Evolutionary conservation across 225 moss, liverwort and hornwort species (phyloP).

Genomic region (Physcomitrium patens): DNA sequence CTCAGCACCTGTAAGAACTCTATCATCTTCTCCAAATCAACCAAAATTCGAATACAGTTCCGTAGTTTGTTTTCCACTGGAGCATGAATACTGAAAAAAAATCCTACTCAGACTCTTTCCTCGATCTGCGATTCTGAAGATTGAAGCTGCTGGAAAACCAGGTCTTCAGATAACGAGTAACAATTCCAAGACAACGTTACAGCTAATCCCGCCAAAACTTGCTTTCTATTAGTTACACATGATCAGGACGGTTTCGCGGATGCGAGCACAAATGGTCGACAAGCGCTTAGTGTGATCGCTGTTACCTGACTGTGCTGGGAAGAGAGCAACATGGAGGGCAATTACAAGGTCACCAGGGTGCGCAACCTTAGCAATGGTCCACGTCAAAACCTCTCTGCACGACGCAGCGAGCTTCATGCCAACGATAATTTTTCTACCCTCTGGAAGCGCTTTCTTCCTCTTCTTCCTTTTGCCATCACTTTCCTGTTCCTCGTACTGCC

Average conservation of each 20-base stretch:
- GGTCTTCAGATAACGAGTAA: not conserved
- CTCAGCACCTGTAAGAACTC: constrained; percentile 21
- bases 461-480: constrained; percentile 51
- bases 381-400: constrained; percentile 65
- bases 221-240: constrained; percentile 7
- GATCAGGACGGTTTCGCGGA: constrained; percentile 12
- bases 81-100: constrained; percentile 15
- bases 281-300: constrained; percentile 20
- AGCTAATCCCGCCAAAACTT: constrained; percentile 11
- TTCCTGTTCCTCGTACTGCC: constrained; percentile 45
- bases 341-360: constrained; percentile 67
- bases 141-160: constrained; percentile 20
- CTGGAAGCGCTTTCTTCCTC: constrained; percentile 47
- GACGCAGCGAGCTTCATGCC: constrained; percentile 63
- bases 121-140: constrained; percentile 1
- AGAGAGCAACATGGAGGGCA: constrained; percentile 57
- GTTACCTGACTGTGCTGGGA: constrained; percentile 39
- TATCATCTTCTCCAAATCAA: constrained; percentile 15
- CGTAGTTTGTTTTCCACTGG: not conserved
- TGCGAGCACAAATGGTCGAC: not conserved
- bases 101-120: not conserved
- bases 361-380: constrained; percentile 67
- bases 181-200: not conserved
- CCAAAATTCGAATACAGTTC: constrained; percentile 5
- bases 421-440: constrained; percentile 53